These are phyloP conservation scores for Gracilariopsis chorda DNA, from an alignment of 23 red algal genomes.

Conservation along the genomic window DNA sequence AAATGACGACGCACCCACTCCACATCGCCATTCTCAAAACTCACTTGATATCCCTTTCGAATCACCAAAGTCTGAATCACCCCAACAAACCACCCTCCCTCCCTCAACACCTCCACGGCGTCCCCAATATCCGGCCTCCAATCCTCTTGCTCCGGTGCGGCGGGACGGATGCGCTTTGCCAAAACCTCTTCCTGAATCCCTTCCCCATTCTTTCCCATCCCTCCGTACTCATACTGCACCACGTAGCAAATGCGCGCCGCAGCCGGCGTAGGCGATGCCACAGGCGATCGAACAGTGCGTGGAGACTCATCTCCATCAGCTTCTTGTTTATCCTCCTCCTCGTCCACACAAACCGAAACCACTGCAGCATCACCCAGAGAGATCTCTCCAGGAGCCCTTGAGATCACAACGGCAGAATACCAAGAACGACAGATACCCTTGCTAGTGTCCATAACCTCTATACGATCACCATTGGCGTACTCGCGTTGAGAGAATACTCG, in stretches of 20 bases:
- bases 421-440: slow-evolving; percentile 54
- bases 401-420: slow-evolving; percentile 44
- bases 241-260: slow-evolving; percentile 17
- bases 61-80: slow-evolving; percentile 60
- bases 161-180: slow-evolving; percentile 28
- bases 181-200: slow-evolving; percentile 20
- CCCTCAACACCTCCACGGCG: slow-evolving; percentile 69
- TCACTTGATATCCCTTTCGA: slow-evolving; percentile 73
- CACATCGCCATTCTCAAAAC: slow-evolving; percentile 43
- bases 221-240: slow-evolving; percentile 40
- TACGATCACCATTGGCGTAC: slow-evolving; percentile 39
- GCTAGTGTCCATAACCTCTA: slow-evolving; percentile 63
- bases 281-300: slow-evolving; percentile 46
- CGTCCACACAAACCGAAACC: neutral
- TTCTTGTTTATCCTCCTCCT: neutral
- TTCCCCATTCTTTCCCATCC: neutral
- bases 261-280: slow-evolving; percentile 27
- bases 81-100: slow-evolving; percentile 61
- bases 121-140: slow-evolving; percentile 81
- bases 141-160: neutral
- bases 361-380: slow-evolving; percentile 21
- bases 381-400: neutral
- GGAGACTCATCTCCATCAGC: slow-evolving; percentile 34
- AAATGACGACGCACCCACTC: slow-evolving; percentile 53
- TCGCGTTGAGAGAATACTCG: slow-evolving; percentile 35